Conservation (phyloP, 1,139 yeast species). For the Suhomyces atakaporum region DNA sequence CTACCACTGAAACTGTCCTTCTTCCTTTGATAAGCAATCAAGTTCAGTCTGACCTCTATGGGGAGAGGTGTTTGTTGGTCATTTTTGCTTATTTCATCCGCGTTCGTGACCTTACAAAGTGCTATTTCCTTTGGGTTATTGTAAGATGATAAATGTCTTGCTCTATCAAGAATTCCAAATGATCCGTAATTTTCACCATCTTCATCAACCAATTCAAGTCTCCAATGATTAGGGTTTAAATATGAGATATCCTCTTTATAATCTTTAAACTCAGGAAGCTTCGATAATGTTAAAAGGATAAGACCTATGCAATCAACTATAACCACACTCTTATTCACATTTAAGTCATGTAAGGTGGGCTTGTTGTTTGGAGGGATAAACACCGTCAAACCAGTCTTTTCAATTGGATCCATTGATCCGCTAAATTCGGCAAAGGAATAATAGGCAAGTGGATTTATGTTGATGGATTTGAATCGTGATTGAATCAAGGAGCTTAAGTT, state of each 20-base stretch:
- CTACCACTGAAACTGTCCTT: background rate
- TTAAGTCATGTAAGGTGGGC: constrained; percentile 34
- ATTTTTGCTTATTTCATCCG: constrained; percentile 37
- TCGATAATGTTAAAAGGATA: constrained; percentile 41
- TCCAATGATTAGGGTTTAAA: constrained; percentile 63
- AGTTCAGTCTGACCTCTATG: constrained; percentile 35
- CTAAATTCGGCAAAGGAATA: constrained; percentile 49
- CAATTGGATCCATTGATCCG: constrained; percentile 4
- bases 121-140: constrained; percentile 69
- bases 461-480: constrained; percentile 36
- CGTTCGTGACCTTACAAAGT: constrained; percentile 47
- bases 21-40: constrained; percentile 17
- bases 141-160: constrained; percentile 54
- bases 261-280: constrained; percentile 22
- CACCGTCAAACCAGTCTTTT: constrained; percentile 31
- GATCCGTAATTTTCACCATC: constrained; percentile 80
- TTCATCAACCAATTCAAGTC: constrained; percentile 71
- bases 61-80: constrained; percentile 54
- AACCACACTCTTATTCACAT: constrained; percentile 47
- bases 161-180: constrained; percentile 67
- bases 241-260: constrained; percentile 17
- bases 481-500: constrained; percentile 45
- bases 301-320: constrained; percentile 69
- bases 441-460: constrained; percentile 52
- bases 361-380: constrained; percentile 40